A percentile compares a stretch with the other conserved stretches of the same genome.
These are phyloP conservation scores for Purpureocillium lavendulum DNA, from an alignment of 2,329 filamentous ascomycete species.

Conservation along the genomic window DNA sequence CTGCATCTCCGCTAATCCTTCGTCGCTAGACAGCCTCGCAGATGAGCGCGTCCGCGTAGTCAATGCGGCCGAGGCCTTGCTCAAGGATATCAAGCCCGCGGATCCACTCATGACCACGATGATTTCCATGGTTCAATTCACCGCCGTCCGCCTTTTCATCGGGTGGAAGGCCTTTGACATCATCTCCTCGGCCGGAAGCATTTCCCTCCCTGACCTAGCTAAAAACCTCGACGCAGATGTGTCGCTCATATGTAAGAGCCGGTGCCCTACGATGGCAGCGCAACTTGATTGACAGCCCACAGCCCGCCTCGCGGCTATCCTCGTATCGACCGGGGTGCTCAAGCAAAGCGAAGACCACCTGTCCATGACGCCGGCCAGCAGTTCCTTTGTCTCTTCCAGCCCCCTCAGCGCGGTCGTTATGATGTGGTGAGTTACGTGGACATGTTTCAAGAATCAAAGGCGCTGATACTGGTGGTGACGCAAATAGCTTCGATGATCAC, in stretches of 20 bases:
- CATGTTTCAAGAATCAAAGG: neutral
- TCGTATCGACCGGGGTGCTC: slow-evolving; percentile 5
- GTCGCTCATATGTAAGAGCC: neutral
- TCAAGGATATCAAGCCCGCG: neutral
- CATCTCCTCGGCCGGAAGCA: slow-evolving; percentile 17
- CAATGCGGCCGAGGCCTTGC: slow-evolving; percentile 1
- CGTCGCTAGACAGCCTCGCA: neutral
- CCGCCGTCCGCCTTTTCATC: slow-evolving; percentile 17
- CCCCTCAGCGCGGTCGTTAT: slow-evolving; percentile 1
- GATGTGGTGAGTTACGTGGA: slow-evolving; percentile 1
- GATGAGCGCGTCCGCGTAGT: slow-evolving; percentile 1
- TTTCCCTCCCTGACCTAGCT: slow-evolving; percentile 19
- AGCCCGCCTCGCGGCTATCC: neutral
- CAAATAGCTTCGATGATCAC: slow-evolving; percentile 16
- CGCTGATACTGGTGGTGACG: neutral
- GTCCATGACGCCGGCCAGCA: neutral
- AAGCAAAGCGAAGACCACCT: neutral
- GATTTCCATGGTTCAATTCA: slow-evolving; percentile 1
- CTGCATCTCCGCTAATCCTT: neutral
- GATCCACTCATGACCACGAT: slow-evolving; percentile 7
- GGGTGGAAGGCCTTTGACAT: slow-evolving; percentile 22
- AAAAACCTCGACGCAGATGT: slow-evolving; percentile 15
- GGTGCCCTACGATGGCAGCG: neutral
- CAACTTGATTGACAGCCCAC: no score
- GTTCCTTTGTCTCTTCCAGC: neutral